Evolutionary conservation across 495 filamentous ascomycete species (phyloP), one percentile per base, ranked within the genome.

Genomic region (Talaromyces borbonicus): DNA sequence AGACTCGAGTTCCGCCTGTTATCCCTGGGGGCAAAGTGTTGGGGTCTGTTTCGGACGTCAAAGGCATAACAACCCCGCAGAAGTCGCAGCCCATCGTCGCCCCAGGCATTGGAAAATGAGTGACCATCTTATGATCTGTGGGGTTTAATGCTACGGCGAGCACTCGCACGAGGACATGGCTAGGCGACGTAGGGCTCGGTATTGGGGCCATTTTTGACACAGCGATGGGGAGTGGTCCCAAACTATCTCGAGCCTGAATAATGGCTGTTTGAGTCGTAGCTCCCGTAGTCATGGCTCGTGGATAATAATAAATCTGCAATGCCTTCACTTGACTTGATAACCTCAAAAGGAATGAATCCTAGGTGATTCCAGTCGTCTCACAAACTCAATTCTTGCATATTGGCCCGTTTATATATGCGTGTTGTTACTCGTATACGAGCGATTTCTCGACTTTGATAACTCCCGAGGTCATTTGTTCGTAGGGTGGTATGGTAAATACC

Each of bases 81-180:
- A 61, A 74, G 43, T 76, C 72, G 46, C 58, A 68, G 1, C 71
- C 71, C 45, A 55, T 46, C 41, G 55, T 53, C 2, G 55, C 59
- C 0, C 68, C 69, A 1, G 54, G 56, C 0, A 44, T 52, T 0
- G 65, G 54, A 11, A 68, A 61, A 5, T 55, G 43, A 14, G 53
- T 46, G 4, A 58, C 51, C 56, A 69, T 67, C 38, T 75, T 76
- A 39, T 48, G 62, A 49, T 75, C 71, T 22, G 49, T 61, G 0
- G 69, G 71, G 44, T 75, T 77, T 3, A 77, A 46, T 1, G 63
- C 66, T 7, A 74, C 69, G 4, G 65, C 59, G 7, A 48, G 39
- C 8, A 59, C 59, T n/a, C 56, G 29, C 3, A 68, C 56, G 0
- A 68, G 43, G 26, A 29, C 26, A 29, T 29, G 26, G 26, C 26